phyloP scores from a whole-genome alignment of 2,329 filamentous ascomycete species.

The Pseudodiploospora longispora region DNA sequence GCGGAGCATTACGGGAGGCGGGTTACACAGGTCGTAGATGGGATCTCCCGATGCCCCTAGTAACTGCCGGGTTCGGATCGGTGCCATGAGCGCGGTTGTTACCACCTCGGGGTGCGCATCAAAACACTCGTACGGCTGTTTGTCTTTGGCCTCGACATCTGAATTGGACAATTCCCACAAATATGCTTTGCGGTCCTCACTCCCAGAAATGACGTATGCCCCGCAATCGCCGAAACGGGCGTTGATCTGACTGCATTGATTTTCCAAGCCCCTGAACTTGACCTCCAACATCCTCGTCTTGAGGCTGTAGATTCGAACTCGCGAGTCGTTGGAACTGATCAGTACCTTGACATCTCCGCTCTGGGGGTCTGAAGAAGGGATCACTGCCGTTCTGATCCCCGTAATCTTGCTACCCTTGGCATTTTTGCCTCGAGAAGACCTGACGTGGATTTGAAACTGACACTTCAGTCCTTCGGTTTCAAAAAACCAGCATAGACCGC shows the following conservation, averaged over 20 bases:
- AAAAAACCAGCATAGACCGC: conserved; percentile 81
- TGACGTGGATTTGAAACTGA: conserved; percentile 82
- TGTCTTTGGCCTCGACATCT: conserved; percentile 64
- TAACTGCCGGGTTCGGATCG: conserved; percentile 66
- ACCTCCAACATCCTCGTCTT: conserved; percentile 76
- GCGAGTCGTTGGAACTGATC: conserved; percentile 90
- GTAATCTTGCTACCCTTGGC: conserved; percentile 97
- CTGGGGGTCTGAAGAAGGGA: conserved; percentile 33
- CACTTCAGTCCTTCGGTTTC: conserved; percentile 85
- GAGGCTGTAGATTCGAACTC: conserved; percentile 82
- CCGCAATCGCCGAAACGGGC: conserved; percentile 84
- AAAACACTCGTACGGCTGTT: conserved; percentile 78
- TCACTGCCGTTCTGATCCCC: conserved; percentile 69
- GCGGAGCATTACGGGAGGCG: conserved; percentile 76
- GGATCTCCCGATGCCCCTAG: conserved; percentile 80
- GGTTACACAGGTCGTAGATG: conserved; percentile 94
- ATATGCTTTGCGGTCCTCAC: conserved; percentile 83
- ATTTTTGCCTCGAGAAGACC: conserved; percentile 85
- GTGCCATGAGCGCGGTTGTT: conserved; percentile 81
- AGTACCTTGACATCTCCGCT: conserved; percentile 71
- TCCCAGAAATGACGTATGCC: conserved; percentile 81
- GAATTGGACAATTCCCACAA: conserved; percentile 60
- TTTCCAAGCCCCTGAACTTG: conserved; percentile 89
- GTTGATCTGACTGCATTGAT: conserved; percentile 81
- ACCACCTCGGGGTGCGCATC: conserved; percentile 85